These are phyloP conservation scores for Talaromyces stipitatus DNA, from an alignment of 495 filamentous ascomycete species.

Conservation along the genomic window DNA sequence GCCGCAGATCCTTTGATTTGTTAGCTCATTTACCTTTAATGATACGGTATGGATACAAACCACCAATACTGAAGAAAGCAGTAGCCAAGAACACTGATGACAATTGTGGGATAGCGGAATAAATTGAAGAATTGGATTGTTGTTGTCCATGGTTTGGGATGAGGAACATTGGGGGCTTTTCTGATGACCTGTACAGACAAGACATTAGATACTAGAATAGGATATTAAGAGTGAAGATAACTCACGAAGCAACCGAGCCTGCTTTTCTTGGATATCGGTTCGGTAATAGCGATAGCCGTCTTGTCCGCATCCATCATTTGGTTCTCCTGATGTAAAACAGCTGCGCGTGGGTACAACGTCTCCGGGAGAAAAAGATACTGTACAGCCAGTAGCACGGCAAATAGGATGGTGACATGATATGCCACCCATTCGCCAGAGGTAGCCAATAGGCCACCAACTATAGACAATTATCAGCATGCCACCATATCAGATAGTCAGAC, in stretches of 20 bases:
- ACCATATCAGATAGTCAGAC: background rate
- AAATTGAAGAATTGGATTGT: slow-evolving; percentile 29
- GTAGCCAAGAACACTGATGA: slow-evolving; percentile 31
- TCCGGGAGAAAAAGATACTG: slow-evolving; percentile 41
- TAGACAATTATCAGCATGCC: background rate
- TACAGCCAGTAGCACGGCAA: slow-evolving; percentile 31
- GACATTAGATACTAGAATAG: background rate
- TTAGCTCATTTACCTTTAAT: background rate
- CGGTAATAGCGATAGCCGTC: slow-evolving; percentile 11
- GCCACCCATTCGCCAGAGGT: slow-evolving; percentile 1
- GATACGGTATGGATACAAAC: slow-evolving; percentile 6
- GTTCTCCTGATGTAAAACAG: slow-evolving; percentile 24
- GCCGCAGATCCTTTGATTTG: slow-evolving; percentile 24
- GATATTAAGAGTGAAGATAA: background rate
- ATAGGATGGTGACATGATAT: slow-evolving; percentile 24
- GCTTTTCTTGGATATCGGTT: background rate
- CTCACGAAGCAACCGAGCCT: background rate
- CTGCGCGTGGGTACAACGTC: slow-evolving; percentile 42
- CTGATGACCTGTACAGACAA: slow-evolving; percentile 18
- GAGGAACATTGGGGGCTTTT: slow-evolving; percentile 35
- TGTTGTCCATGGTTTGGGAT: slow-evolving; percentile 38
- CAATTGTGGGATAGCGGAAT: slow-evolving; percentile 33
- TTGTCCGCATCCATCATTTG: background rate
- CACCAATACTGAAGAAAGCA: slow-evolving; percentile 49
- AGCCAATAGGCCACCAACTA: slow-evolving; percentile 3